Evolutionary conservation across 2,329 filamentous ascomycete species (phyloP).

Genomic region (Aureobasidium leucospermi): DNA sequence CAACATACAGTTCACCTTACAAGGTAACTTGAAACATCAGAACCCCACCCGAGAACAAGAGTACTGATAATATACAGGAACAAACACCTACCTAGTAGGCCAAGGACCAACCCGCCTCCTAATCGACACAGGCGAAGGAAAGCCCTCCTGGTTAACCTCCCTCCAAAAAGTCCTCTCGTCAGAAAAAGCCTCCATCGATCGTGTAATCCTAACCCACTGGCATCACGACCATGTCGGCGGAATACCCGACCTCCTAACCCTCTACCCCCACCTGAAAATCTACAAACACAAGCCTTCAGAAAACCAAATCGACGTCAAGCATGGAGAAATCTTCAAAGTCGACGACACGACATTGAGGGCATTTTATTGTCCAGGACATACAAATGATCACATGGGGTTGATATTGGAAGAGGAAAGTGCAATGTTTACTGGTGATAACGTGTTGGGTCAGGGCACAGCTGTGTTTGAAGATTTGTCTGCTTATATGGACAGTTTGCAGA

Average conservation of each 20-base stretch:
- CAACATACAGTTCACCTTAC: constrained; percentile 48
- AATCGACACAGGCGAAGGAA: constrained; percentile 85
- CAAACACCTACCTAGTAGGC: constrained; percentile 92
- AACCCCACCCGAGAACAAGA: no score
- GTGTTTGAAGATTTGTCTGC: constrained; percentile 70
- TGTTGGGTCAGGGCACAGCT: constrained; percentile 77
- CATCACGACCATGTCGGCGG: constrained; percentile 81
- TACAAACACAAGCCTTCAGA: constrained; percentile 58
- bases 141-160: constrained; percentile 61
- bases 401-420: constrained; percentile 69
- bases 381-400: constrained; percentile 74
- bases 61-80: no score
- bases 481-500: constrained; percentile 62
- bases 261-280: constrained; percentile 57
- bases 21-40: no score
- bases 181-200: constrained; percentile 62
- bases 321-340: constrained; percentile 49
- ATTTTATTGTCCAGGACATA: constrained; percentile 66
- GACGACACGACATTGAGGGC: constrained; percentile 62
- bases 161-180: constrained; percentile 57
- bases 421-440: constrained; percentile 84
- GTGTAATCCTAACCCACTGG: constrained; percentile 81
- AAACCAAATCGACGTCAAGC: constrained; percentile 45
- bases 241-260: constrained; percentile 57
- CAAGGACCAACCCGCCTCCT: constrained; percentile 66